Percentiles rank a stretch among this genome's conserved stretches.
Conservation (phyloP, 805 yeast genomes). For the Metahyphopichia silvanorum region DNA sequence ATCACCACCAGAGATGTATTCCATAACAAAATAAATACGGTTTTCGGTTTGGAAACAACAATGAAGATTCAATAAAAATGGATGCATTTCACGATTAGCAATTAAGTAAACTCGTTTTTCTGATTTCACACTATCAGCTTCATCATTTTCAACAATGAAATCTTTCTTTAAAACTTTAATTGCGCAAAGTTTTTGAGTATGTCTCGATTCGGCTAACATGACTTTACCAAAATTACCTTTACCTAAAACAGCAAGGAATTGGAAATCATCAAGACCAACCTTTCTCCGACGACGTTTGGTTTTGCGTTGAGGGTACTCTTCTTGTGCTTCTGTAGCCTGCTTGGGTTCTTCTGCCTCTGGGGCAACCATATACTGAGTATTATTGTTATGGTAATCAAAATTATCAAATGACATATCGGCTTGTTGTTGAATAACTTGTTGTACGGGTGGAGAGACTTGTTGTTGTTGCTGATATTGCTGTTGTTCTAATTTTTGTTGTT, state of each 20-base stretch:
- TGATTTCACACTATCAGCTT: conserved; percentile 90
- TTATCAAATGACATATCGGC: conserved; percentile 20
- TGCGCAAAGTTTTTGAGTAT: conserved; percentile 80
- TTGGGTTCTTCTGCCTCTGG: conserved; percentile 5
- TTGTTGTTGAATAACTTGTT: not conserved
- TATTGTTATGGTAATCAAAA: conserved; percentile 25
- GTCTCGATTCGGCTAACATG: conserved; percentile 92
- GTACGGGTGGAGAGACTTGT: not conserved
- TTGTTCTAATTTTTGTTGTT: conserved; percentile 11
- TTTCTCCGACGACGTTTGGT: conserved; percentile 52
- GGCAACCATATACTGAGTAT: conserved; percentile 12
- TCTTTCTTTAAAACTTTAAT: conserved; percentile 96
- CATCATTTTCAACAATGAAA: conserved; percentile 91
- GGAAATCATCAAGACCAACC: conserved; percentile 92
- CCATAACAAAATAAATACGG: conserved; percentile 97
- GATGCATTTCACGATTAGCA: conserved; percentile 87
- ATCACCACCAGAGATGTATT: conserved; percentile 96
- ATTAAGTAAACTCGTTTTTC: conserved; percentile 88
- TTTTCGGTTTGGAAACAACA: conserved; percentile 98
- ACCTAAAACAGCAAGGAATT: conserved; percentile 90
- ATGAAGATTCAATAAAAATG: conserved; percentile 84
- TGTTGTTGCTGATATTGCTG: conserved; percentile 11
- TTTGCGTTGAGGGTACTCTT: conserved; percentile 11
- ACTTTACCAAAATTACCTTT: conserved; percentile 99
- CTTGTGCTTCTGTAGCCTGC: conserved; percentile 4